phyloP scores from a whole-genome alignment of 148 eudicot genomes.

The Vaccinium darrowii region DNA sequence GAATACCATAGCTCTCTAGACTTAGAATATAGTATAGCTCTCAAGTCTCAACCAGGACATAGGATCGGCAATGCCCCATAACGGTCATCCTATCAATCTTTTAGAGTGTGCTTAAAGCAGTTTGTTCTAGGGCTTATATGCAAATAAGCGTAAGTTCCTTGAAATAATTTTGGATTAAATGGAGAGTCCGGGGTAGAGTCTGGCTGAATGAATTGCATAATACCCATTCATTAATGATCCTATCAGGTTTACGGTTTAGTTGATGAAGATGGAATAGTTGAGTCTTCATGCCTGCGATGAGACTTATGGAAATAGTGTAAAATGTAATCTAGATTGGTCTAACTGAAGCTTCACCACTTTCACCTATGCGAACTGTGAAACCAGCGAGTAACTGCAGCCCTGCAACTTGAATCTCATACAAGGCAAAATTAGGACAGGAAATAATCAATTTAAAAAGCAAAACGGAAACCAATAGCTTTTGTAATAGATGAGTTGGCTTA shows the following conservation, averaged over 20 bases:
- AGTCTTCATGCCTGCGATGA: not conserved
- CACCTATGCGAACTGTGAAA: not conserved
- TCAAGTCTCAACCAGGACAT: not conserved
- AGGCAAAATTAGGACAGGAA: not conserved
- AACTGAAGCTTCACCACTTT: not conserved
- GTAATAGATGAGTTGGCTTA: not conserved
- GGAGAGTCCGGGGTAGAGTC: not conserved
- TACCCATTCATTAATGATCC: not conserved
- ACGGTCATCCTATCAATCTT: not conserved
- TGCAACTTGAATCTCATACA: not conserved
- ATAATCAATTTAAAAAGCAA: not conserved
- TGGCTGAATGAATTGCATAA: not conserved
- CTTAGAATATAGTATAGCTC: not conserved
- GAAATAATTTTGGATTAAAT: not conserved
- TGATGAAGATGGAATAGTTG: not conserved
- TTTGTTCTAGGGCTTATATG: not conserved
- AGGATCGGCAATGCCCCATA: not conserved
- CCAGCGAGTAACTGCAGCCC: slow-evolving; percentile 3
- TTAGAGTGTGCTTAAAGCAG: not conserved
- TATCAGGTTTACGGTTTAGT: not conserved
- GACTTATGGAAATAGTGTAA: not conserved
- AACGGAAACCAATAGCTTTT: slow-evolving; percentile 1
- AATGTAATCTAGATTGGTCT: slow-evolving; percentile 9
- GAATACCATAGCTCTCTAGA: too few relatives aligned
- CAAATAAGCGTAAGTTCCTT: not conserved